Percentiles rank a stretch among this genome's conserved stretches.
Conservation (phyloP, 495 filamentous ascomycete species). For the Bombardia bombarda region DNA sequence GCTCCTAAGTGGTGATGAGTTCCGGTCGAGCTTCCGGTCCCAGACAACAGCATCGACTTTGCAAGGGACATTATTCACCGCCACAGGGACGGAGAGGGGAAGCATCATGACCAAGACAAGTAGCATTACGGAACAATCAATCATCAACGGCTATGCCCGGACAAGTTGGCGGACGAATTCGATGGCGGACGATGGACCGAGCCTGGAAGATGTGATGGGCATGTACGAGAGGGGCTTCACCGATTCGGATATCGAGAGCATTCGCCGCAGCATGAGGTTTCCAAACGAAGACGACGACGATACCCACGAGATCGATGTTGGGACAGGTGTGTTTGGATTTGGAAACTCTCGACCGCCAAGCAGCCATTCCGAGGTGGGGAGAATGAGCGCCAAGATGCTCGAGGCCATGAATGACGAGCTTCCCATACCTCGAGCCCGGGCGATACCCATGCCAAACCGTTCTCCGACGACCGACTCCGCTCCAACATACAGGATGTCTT, state of each 20-base stretch:
- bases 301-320: conserved; percentile 18
- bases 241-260: conserved; percentile 36
- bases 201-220: conserved; percentile 84
- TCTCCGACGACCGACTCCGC: conserved; percentile 28
- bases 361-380: conserved; percentile 26
- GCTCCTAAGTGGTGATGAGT: conserved; percentile 40
- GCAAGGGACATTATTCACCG: conserved; percentile 59
- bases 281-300: conserved; percentile 28
- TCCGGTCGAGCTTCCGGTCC: conserved; percentile 67
- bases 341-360: conserved; percentile 18
- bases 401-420: conserved; percentile 39
- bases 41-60: conserved; percentile 58
- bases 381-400: conserved; percentile 27
- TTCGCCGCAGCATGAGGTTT: conserved; percentile 23
- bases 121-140: conserved; percentile 55
- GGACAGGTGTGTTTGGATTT: conserved; percentile 10
- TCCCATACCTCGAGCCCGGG: conserved; percentile 16
- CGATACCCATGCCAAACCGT: conserved; percentile 13
- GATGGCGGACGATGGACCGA: conserved; percentile 63
- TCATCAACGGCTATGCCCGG: conserved; percentile 31
- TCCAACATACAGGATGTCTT: conserved; percentile 27
- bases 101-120: conserved; percentile 75
- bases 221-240: conserved; percentile 89
- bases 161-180: conserved; percentile 46
- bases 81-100: conserved; percentile 73